Conservation (phyloP, 805 yeast species). For the Metahyphopichia silvanorum region DNA sequence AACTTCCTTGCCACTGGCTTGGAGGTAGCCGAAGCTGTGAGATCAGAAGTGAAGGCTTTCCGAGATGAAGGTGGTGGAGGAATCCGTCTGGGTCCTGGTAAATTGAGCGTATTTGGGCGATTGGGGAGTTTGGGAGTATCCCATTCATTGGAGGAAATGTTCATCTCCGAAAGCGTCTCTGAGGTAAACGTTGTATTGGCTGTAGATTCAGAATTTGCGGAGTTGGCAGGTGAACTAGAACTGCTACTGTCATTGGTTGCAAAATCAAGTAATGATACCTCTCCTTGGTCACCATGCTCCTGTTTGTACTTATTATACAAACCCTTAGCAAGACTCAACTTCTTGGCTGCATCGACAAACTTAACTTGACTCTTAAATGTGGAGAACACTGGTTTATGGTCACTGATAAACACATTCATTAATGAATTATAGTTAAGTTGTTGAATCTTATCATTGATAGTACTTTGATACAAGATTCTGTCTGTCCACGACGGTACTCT, state of each 20-base stretch:
- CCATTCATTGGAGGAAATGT: conserved; percentile 28
- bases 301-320: conserved; percentile 27
- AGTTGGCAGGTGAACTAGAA: conserved; percentile 6
- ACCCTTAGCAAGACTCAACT: conserved; percentile 20
- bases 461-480: conserved; percentile 68
- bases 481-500: conserved; percentile 98
- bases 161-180: conserved; percentile 32
- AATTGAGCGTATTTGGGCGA: conserved; percentile 10
- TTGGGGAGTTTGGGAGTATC: conserved; percentile 20
- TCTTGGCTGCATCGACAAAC: conserved; percentile 52
- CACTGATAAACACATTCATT: conserved; percentile 62
- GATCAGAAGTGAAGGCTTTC: conserved; percentile 3
- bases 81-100: conserved; percentile 17
- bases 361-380: conserved; percentile 65
- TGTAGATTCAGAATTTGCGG: conserved; percentile 4
- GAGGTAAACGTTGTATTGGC: conserved; percentile 16
- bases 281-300: conserved; percentile 21
- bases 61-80: conserved; percentile 31
- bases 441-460: conserved; percentile 16
- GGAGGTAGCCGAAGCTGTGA: conserved; percentile 15
- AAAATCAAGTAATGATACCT: conserved; percentile 6
- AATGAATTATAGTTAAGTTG: conserved; percentile 71
- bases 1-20: conserved; percentile 13
- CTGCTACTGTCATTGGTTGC: conserved; percentile 3
- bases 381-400: conserved; percentile 91